A percentile compares a stretch with the other conserved stretches of the same genome.
Evolutionary conservation across 1,284 basidiomycete genomes (phyloP).

Genomic region (Ceratobasidium sp.): DNA sequence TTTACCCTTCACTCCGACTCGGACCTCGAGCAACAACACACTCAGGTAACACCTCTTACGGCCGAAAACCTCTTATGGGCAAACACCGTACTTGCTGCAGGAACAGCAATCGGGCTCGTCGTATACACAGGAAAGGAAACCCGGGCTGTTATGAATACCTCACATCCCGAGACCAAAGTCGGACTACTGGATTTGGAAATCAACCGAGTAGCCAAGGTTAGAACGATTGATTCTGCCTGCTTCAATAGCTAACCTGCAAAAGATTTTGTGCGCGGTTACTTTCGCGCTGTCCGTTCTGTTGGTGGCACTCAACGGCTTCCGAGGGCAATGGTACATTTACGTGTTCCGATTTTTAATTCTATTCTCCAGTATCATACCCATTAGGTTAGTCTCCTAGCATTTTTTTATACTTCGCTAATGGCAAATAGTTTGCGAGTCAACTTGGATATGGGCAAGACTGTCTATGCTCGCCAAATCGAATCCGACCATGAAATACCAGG

Average conservation of each 20-base stretch:
- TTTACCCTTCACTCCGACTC: constrained; percentile 71
- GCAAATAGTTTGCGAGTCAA: constrained; percentile 90
- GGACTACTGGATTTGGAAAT: constrained; percentile 95
- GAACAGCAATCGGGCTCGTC: constrained; percentile 92
- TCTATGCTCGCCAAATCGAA: constrained; percentile 97
- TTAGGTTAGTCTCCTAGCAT: constrained; percentile 76
- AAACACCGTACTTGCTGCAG: constrained; percentile 97
- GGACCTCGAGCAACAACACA: constrained; percentile 57
- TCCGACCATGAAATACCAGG: constrained; percentile 92
- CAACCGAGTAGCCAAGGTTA: constrained; percentile 93
- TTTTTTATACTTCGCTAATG: neutral
- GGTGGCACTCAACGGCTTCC: constrained; percentile 96
- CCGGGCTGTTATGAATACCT: constrained; percentile 99
- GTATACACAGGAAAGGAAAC: constrained; percentile 97
- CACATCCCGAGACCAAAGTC: constrained; percentile 95
- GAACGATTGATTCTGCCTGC: constrained; percentile 45
- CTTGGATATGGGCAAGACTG: constrained; percentile 99
- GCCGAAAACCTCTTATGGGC: constrained; percentile 98
- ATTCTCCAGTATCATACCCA: constrained; percentile 99
- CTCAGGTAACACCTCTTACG: constrained; percentile 82
- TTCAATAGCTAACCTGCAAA: constrained; percentile 28
- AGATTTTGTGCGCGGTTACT: constrained; percentile 96
- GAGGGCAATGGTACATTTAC: constrained; percentile 96
- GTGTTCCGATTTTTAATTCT: constrained; percentile 97
- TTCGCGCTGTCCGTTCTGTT: constrained; percentile 92